Percentiles rank a stretch among this genome's conserved stretches.
These are phyloP conservation scores for Begonia masoniana DNA, from an alignment of 306 rosid species.

Conservation along the genomic window DNA sequence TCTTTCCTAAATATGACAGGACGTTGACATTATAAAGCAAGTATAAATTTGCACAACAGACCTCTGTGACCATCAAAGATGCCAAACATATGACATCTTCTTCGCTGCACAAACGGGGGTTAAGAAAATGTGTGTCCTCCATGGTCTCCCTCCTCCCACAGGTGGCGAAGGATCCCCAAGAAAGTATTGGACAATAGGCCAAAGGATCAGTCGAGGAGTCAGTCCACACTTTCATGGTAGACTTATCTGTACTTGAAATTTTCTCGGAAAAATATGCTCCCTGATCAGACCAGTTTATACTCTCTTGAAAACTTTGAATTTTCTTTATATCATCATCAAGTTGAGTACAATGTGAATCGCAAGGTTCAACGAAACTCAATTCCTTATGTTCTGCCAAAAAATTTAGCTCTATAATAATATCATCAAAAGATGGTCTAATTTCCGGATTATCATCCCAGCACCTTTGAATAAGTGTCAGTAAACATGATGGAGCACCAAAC, in stretches of 20 bases:
- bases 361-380: constrained; percentile 10
- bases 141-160: constrained; percentile 86
- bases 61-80: constrained; percentile 96
- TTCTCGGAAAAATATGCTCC: constrained; percentile 41
- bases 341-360: constrained; percentile 19
- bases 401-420: constrained; percentile 53
- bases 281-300: constrained; percentile 55
- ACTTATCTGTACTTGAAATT: constrained; percentile 25
- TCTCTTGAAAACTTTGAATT: constrained; percentile 36
- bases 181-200: constrained; percentile 49
- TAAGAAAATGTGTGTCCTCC: constrained; percentile 89
- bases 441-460: constrained; percentile 75
- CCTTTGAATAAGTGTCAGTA: constrained; percentile 45
- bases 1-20: too few species aligned
- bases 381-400: constrained; percentile 32
- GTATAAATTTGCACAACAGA: constrained; percentile 14
- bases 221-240: constrained; percentile 24
- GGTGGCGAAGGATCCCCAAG: constrained; percentile 90
- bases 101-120: constrained; percentile 46
- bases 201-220: constrained; percentile 24
- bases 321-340: constrained; percentile 14
- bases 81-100: constrained; percentile 63
- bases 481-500: constrained; percentile 50
- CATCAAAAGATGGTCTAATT: constrained; percentile 60
- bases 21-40: not conserved